Conservation (phyloP, 2,329 filamentous ascomycete genomes). For the Coniella lustricola region DNA sequence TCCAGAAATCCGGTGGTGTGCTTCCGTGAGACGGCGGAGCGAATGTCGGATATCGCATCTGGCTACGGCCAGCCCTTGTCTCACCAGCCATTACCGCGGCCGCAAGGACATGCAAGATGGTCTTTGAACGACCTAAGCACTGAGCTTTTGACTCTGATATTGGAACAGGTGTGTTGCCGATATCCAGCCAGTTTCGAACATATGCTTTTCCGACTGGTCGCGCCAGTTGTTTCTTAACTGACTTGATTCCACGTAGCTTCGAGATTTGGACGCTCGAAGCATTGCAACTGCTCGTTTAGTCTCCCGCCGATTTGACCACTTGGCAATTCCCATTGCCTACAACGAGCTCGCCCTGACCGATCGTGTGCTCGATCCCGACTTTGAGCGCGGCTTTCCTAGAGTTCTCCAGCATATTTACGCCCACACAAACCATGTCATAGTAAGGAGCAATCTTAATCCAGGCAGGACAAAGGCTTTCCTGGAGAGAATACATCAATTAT, state of each 20-base stretch:
- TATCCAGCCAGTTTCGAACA: too few relatives aligned
- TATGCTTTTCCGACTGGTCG: too few relatives aligned
- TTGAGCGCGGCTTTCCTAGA: slow-evolving; percentile 26
- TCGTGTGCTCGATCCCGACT: slow-evolving; percentile 28
- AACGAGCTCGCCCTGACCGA: slow-evolving; percentile 31
- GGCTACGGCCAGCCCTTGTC: slow-evolving; percentile 17
- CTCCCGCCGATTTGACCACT: slow-evolving; percentile 33
- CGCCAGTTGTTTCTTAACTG: too few relatives aligned
- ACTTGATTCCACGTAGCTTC: slow-evolving; percentile 27
- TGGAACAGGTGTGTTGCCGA: slow-evolving; percentile 30
- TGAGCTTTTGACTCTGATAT: slow-evolving; percentile 36
- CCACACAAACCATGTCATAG: slow-evolving; percentile 34
- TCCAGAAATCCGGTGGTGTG: slow-evolving; percentile 6
- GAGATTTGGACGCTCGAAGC: slow-evolving; percentile 29
- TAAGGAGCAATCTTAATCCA: slow-evolving; percentile 34
- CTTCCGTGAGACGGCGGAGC: slow-evolving; percentile 9
- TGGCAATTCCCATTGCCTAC: slow-evolving; percentile 38
- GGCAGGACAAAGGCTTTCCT: slow-evolving; percentile 29
- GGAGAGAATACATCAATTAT: slow-evolving; percentile 28
- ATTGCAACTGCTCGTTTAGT: slow-evolving; percentile 29
- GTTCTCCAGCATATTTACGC: slow-evolving; percentile 29
- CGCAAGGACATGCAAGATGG: slow-evolving; percentile 17
- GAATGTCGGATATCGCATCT: slow-evolving; percentile 20
- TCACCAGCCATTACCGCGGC: slow-evolving; percentile 2
- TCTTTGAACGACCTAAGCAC: slow-evolving; percentile 32